A percentile compares a stretch with the other conserved stretches of the same genome.
Evolutionary conservation across 139 green algal species (phyloP).

Genomic region (Spirogloea muscicola): DNA sequence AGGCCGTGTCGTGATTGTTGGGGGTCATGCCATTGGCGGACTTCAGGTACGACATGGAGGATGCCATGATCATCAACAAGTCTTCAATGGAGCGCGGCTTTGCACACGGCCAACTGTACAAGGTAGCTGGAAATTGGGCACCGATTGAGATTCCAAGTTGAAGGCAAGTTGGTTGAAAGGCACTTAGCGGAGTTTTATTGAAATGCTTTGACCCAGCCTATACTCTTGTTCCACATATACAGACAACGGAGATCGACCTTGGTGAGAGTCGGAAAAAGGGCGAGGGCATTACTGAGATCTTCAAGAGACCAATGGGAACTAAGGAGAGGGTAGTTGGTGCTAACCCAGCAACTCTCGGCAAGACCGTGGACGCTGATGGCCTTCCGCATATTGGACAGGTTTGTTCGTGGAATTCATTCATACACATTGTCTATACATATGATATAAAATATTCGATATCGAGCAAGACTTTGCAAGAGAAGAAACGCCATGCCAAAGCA

Average conservation of each 20-base stretch:
- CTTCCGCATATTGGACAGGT: slow-evolving; percentile 19
- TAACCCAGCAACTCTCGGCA: too few relatives aligned
- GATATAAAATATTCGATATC: too few relatives aligned
- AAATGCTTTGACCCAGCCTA: background rate
- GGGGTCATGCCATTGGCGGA: background rate
- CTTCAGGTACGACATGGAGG: slow-evolving; percentile 92
- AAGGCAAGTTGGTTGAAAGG: background rate
- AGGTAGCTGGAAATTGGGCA: slow-evolving; percentile 3
- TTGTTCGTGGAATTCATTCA: too few relatives aligned
- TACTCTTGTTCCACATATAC: background rate
- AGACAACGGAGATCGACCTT: background rate
- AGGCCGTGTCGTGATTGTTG: background rate
- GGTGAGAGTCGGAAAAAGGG: background rate
- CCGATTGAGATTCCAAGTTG: background rate
- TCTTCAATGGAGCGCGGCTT: slow-evolving; percentile 85
- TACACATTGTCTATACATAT: too few relatives aligned
- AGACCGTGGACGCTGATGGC: slow-evolving; percentile 18
- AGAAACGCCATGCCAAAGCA: too few relatives aligned
- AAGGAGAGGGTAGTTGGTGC: background rate
- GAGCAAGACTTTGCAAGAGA: too few relatives aligned
- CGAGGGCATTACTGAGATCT: background rate
- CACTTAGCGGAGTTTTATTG: background rate
- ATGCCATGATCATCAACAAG: slow-evolving; percentile 97
- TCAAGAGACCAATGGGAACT: background rate
- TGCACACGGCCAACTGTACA: slow-evolving; percentile 82